Conservation (phyloP, 306 rosid genomes). For the Prosopis cineraria region DNA sequence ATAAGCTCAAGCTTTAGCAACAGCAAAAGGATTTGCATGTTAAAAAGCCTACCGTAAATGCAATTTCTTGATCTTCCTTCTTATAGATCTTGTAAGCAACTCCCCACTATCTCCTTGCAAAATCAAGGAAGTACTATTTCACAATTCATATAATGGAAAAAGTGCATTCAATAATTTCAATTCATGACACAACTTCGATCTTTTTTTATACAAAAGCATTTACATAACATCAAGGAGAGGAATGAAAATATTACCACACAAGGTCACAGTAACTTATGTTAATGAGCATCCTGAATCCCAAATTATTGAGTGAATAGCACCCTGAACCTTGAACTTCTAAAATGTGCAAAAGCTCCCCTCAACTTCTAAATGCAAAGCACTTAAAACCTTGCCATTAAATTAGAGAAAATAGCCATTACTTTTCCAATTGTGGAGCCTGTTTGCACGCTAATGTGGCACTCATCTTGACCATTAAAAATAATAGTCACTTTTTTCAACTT, state of each 20-base stretch:
- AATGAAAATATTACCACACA: conserved; percentile 2
- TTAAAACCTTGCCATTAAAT: too few relatives aligned
- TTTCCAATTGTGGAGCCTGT: too few relatives aligned
- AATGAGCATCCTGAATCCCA: too few relatives aligned
- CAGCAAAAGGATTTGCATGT: conserved; percentile 10
- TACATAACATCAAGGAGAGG: conserved; percentile 7
- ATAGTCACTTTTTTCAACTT: too few relatives aligned
- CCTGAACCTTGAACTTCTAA: too few relatives aligned
- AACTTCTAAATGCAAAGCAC: too few relatives aligned
- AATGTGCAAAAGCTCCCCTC: too few relatives aligned
- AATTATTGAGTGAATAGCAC: too few relatives aligned
- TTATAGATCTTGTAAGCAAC: conserved; percentile 79
- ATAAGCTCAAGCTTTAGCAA: background rate
- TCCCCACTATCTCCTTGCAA: conserved; percentile 78
- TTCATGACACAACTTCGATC: conserved; percentile 7
- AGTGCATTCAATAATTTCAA: conserved; percentile 32
- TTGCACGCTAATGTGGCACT: too few relatives aligned
- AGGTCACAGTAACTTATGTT: conserved; percentile 18
- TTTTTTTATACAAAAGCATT: background rate
- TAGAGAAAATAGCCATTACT: too few relatives aligned
- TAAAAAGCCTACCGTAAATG: conserved; percentile 54
- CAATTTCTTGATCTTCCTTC: conserved; percentile 81
- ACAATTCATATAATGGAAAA: conserved; percentile 24
- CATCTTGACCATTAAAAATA: too few relatives aligned
- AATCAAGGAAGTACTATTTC: conserved; percentile 28